Percentiles rank a stretch among this genome's conserved stretches.
Conservation (phyloP, 768 basidiomycete species). For the Auriculariales sp. region DNA sequence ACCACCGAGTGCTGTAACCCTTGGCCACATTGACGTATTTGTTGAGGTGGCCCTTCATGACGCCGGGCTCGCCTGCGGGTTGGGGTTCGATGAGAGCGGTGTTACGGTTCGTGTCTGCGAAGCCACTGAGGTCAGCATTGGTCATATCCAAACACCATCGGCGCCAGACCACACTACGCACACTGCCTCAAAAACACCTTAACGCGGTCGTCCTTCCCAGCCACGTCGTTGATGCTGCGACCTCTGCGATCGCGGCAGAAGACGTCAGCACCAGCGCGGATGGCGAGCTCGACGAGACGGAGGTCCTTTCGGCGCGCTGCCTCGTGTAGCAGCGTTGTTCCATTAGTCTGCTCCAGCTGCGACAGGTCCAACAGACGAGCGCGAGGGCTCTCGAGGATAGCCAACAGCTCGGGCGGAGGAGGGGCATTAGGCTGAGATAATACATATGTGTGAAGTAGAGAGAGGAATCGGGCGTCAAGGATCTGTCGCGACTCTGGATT, state of each 20-base stretch:
- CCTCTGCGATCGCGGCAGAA: constrained; percentile 72
- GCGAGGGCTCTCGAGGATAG: constrained; percentile 56
- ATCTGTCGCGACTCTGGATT: constrained; percentile 58
- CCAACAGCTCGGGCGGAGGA: constrained; percentile 25
- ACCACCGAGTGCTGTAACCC: constrained; percentile 85
- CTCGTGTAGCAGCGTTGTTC: constrained; percentile 72
- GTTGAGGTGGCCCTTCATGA: constrained; percentile 65
- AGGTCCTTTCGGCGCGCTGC: constrained; percentile 72
- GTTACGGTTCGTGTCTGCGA: constrained; percentile 65
- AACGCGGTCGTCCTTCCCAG: constrained; percentile 68
- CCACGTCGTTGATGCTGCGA: constrained; percentile 45
- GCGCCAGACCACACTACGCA: constrained; percentile 21
- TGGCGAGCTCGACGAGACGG: constrained; percentile 66
- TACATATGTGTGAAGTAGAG: constrained; percentile 58
- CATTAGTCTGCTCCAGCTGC: constrained; percentile 65
- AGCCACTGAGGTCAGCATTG: background rate
- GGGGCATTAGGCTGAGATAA: constrained; percentile 32
- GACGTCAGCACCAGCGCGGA: constrained; percentile 77
- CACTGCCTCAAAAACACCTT: constrained; percentile 74
- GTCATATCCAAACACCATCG: background rate
- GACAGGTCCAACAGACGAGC: constrained; percentile 60
- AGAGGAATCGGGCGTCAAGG: constrained; percentile 59
- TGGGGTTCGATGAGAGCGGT: constrained; percentile 44
- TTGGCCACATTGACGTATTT: constrained; percentile 89
- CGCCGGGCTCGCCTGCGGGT: constrained; percentile 36